A percentile compares a stretch with the other conserved stretches of the same genome.
Conservation (phyloP, 1,284 basidiomycete genomes). For the Moesziomyces globuligerus region DNA sequence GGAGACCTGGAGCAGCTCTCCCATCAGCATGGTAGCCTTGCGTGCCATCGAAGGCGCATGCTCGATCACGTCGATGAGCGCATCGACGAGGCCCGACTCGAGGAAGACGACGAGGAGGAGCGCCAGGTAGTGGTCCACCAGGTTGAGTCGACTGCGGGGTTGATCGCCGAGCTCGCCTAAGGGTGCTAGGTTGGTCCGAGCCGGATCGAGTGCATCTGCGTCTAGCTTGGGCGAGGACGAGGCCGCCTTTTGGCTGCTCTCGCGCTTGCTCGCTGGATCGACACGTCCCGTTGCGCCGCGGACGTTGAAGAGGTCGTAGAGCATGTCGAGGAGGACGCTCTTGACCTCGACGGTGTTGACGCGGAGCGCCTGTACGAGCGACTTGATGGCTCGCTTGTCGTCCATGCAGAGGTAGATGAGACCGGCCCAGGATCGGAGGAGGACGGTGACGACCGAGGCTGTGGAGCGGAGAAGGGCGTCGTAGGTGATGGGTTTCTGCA, state of each 20-base stretch:
- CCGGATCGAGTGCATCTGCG: background rate
- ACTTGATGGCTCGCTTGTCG: slow-evolving; percentile 83
- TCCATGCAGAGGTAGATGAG: slow-evolving; percentile 94
- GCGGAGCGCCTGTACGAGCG: slow-evolving; percentile 83
- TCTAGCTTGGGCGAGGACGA: slow-evolving; percentile 22
- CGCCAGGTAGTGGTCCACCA: slow-evolving; percentile 92
- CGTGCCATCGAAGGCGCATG: slow-evolving; percentile 37
- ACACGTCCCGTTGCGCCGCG: slow-evolving; percentile 28
- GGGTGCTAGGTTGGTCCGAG: slow-evolving; percentile 10
- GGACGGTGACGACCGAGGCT: slow-evolving; percentile 79
- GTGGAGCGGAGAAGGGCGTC: slow-evolving; percentile 75
- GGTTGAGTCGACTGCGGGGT: slow-evolving; percentile 72
- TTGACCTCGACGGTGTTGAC: slow-evolving; percentile 85
- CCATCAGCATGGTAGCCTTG: slow-evolving; percentile 86
- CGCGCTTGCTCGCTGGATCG: slow-evolving; percentile 46
- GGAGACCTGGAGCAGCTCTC: slow-evolving; percentile 86
- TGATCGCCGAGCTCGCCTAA: slow-evolving; percentile 47
- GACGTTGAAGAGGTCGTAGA: slow-evolving; percentile 85
- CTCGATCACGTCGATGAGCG: slow-evolving; percentile 59
- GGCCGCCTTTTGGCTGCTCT: slow-evolving; percentile 25
- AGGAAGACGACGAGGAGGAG: slow-evolving; percentile 87
- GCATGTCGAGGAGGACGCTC: slow-evolving; percentile 79
- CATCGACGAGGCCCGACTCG: slow-evolving; percentile 77
- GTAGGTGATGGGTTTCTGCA: slow-evolving; percentile 73
- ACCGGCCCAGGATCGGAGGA: slow-evolving; percentile 92